phyloP scores from a whole-genome alignment of 371 early-diverging fungal genomes.

The Rhizomucor pusillus region DNA sequence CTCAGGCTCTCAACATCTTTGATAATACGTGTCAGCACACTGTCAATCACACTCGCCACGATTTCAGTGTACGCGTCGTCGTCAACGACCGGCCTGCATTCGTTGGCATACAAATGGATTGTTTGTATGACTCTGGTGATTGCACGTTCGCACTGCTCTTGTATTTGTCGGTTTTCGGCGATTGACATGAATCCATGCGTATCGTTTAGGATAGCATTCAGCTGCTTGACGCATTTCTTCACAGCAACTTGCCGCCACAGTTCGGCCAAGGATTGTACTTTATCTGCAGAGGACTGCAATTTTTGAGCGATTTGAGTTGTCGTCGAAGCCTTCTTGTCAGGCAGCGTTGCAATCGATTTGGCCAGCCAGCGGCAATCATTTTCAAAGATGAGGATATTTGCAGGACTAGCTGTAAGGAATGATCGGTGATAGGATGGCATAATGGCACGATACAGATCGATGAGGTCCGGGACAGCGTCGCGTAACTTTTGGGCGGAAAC shows the following conservation, averaged over 20 bases:
- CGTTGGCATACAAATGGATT: slow-evolving; percentile 41
- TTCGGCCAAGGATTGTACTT: slow-evolving; percentile 21
- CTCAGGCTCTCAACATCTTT: slow-evolving; percentile 49
- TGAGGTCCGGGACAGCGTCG: slow-evolving; percentile 34
- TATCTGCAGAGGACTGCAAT: slow-evolving; percentile 8
- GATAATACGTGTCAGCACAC: slow-evolving; percentile 42
- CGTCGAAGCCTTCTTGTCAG: slow-evolving; percentile 6
- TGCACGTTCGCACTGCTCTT: slow-evolving; percentile 43
- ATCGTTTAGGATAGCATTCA: slow-evolving; percentile 22
- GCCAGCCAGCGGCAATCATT: slow-evolving; percentile 76
- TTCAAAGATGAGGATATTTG: slow-evolving; percentile 58
- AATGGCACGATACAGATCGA: slow-evolving; percentile 54
- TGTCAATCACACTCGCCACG: slow-evolving; percentile 49
- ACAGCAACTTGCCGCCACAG: slow-evolving; percentile 36
- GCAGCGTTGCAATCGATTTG: slow-evolving; percentile 17
- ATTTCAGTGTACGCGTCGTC: slow-evolving; percentile 24
- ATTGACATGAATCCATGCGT: slow-evolving; percentile 55
- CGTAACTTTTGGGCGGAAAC: slow-evolving; percentile 30
- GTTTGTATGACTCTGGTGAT: slow-evolving; percentile 51
- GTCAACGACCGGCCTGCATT: slow-evolving; percentile 26
- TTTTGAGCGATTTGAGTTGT: slow-evolving; percentile 10
- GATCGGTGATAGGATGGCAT: slow-evolving; percentile 49
- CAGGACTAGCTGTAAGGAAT: slow-evolving; percentile 42
- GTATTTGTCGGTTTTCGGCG: slow-evolving; percentile 38
- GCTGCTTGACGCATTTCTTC: slow-evolving; percentile 24